These are phyloP conservation scores for Candida glucosophila DNA, from an alignment of 1,139 yeast species.

Conservation along the genomic window DNA sequence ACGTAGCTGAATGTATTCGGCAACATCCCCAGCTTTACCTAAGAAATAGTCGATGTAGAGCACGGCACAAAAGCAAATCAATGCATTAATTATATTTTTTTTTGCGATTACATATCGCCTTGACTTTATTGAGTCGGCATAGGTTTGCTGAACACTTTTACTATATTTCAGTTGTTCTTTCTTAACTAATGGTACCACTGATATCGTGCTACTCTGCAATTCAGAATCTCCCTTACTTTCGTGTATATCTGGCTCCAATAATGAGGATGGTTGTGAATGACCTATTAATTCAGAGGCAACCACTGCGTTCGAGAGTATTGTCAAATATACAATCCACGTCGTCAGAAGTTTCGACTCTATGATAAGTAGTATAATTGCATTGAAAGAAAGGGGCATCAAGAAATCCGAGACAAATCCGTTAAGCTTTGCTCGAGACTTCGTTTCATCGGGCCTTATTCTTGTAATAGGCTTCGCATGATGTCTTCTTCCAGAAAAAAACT, in stretches of 20 bases:
- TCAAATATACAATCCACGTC: too few species aligned
- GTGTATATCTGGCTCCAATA: constrained; percentile 7
- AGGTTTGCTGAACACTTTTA: not conserved
- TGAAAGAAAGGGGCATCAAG: too few species aligned
- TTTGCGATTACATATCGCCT: too few species aligned
- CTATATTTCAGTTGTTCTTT: not conserved
- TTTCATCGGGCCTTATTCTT: too few species aligned
- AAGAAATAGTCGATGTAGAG: constrained; percentile 21
- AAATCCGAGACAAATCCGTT: too few species aligned
- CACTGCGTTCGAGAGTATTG: constrained; percentile 40
- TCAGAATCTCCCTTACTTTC: not conserved
- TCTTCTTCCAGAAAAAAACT: too few species aligned
- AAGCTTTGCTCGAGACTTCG: too few species aligned
- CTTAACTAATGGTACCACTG: constrained; percentile 1
- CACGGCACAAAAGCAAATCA: constrained; percentile 22
- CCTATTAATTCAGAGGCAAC: constrained; percentile 46
- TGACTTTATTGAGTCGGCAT: not conserved
- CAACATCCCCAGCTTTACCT: too few species aligned
- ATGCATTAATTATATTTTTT: constrained; percentile 12
- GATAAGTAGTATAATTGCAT: too few species aligned
- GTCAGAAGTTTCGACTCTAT: too few species aligned
- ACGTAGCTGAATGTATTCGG: too few species aligned
- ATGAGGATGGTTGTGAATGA: constrained; percentile 8
- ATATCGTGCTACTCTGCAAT: constrained; percentile 1
- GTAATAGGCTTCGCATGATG: too few species aligned